Base-by-base conservation (phyloP, 345 rosid genomes). In the Brassica carinata region DNA sequence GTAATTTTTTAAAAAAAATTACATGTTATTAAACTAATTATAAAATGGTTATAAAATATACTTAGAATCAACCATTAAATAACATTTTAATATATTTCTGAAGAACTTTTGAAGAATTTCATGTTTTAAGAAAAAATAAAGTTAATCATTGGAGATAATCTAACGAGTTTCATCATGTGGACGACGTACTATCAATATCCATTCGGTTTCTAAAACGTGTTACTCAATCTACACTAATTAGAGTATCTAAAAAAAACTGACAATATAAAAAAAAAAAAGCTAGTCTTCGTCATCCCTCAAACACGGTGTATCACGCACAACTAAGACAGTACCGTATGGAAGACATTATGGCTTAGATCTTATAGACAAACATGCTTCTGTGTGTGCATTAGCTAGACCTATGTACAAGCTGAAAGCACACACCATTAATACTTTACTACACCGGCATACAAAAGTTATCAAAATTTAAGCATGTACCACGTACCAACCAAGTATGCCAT, bases 241-340 rank as follows among this genome's bases (percentile, higher is more conserved):
- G 67, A 70, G 18, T 61, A 59, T 27, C 48, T 59, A 17, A 61
- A 61, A 31, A 23, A 61, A 61, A 23, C 64, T 61, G 64, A 61
- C 30, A 70, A 71, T 23, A 51, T 6, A 2, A 64, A 79, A 36
- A 79, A 66, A 62, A 30, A 67, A 51, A 79, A 23, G 26, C 67
- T 13, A 73, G 66, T 58, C 73, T 68, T 79, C 61, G 74, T 67
- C 78, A 73, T 79, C 69, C 70, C 65, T 68, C 55, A 68, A 61
- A 61, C 83, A 79, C 83, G 18, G 2, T 17, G 26, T 8, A 55
- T 17, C 23, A 15, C 23, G 1, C 61, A 15, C 61, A 43, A 15
- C 19, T 15, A 55, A 55, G 15, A 55, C 23, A 23, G 26, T 23
- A 15, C 18, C 18, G 51, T 55, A 55, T 15, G 61, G 23, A 55